Evolutionary conservation across 2,329 filamentous ascomycete species (phyloP).

Genomic region (Xylaria sp.): DNA sequence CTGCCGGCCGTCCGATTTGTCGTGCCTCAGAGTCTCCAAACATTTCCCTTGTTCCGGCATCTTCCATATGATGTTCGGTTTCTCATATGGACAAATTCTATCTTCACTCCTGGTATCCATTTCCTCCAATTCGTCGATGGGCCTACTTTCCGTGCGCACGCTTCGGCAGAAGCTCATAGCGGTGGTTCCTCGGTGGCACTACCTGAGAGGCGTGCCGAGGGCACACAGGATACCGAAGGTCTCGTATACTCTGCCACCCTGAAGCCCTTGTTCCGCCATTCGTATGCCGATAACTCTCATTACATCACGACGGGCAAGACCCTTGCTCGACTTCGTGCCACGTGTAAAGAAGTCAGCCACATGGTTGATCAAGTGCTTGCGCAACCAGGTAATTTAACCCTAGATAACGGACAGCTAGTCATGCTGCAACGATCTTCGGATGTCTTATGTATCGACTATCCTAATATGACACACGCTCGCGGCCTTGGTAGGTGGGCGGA

Average conservation of each 20-base stretch:
- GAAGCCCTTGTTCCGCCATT: constrained; percentile 22
- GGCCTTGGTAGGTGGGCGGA: constrained; percentile 25
- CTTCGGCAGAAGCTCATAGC: constrained; percentile 1
- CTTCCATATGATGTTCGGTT: constrained; percentile 30
- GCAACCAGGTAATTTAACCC: constrained; percentile 23
- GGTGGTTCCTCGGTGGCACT: background rate
- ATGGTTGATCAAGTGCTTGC: constrained; percentile 20
- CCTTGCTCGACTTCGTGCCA: constrained; percentile 21
- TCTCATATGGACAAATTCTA: constrained; percentile 27
- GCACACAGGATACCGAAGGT: background rate
- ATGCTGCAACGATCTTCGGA: constrained; percentile 25
- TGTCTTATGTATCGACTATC: constrained; percentile 31
- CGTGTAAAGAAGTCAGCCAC: constrained; percentile 24
- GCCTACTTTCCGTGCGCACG: background rate
- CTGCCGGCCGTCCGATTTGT: constrained; percentile 19
- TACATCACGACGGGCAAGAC: constrained; percentile 26
- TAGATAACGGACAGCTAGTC: constrained; percentile 25
- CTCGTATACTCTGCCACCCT: constrained; percentile 18
- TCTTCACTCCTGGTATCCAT: constrained; percentile 31
- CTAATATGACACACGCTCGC: constrained; percentile 18
- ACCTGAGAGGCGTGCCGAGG: background rate
- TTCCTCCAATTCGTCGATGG: constrained; percentile 28
- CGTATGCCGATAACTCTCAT: constrained; percentile 28
- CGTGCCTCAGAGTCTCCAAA: constrained; percentile 23
- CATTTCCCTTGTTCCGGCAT: constrained; percentile 24